These are phyloP conservation scores for Kodamaea fungicola DNA, from an alignment of 1,139 yeast species.

Conservation along the genomic window DNA sequence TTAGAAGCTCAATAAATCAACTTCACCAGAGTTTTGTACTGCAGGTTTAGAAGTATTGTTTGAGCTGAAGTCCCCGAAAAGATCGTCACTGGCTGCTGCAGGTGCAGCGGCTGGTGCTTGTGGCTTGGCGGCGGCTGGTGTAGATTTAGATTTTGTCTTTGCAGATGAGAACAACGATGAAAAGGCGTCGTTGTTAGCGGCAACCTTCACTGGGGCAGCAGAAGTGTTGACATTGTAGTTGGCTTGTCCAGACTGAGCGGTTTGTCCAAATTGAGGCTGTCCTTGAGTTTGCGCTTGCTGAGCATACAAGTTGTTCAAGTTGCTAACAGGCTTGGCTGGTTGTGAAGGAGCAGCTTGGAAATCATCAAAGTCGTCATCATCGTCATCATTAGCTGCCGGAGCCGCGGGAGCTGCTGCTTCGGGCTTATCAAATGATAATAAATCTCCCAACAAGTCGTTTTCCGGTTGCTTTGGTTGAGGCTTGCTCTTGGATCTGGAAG, in stretches of 20 bases:
- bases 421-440: conserved; percentile 46
- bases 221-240: conserved; percentile 17
- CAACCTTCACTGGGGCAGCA: conserved; percentile 32
- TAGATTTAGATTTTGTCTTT: conserved; percentile 38
- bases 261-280: conserved; percentile 15
- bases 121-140: conserved; percentile 11
- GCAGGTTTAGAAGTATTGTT: conserved; percentile 6
- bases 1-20: conserved; percentile 44
- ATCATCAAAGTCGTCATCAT: conserved; percentile 91
- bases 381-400: conserved; percentile 41
- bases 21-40: conserved; percentile 20
- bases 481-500: conserved; percentile 21
- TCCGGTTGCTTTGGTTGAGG: conserved; percentile 27
- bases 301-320: conserved; percentile 38
- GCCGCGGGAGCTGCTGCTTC: conserved; percentile 18
- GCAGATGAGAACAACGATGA: conserved; percentile 78
- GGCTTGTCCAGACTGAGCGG: conserved; percentile 20
- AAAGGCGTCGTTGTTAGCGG: conserved; percentile 64
- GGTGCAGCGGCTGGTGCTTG: conserved; percentile 3
- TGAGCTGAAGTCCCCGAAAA: conserved; percentile 24
- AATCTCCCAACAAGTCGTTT: conserved; percentile 50
- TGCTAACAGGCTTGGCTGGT: conserved; percentile 27
- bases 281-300: conserved; percentile 18
- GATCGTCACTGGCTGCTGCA: conserved; percentile 16
- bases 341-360: conserved; percentile 76